Percentiles rank a stretch among this genome's conserved stretches.
Evolutionary conservation across 768 basidiomycete genomes (phyloP).

Genomic region (Suillus fuscotomentosus): DNA sequence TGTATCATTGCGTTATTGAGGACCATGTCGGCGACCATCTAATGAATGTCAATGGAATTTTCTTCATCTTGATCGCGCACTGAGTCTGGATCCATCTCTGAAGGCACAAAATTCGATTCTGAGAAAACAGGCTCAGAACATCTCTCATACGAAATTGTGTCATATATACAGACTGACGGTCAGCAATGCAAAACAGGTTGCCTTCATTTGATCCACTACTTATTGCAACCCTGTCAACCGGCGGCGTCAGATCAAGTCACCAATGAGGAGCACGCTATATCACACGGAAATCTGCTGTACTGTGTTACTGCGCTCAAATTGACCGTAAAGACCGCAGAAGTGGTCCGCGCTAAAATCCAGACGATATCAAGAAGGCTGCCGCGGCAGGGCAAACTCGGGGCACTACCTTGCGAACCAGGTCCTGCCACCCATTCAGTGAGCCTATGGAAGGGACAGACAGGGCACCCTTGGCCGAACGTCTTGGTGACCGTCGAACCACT

Average conservation of each 20-base stretch:
- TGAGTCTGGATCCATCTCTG: background rate
- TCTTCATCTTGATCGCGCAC: background rate
- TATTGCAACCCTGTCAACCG: background rate
- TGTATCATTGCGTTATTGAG: no score
- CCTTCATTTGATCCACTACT: background rate
- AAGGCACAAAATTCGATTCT: background rate
- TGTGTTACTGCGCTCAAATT: slow-evolving; percentile 77
- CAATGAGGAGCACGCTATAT: background rate
- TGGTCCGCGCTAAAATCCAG: slow-evolving; percentile 89
- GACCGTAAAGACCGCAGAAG: slow-evolving; percentile 70
- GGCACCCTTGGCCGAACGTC: slow-evolving; percentile 88
- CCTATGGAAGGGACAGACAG: slow-evolving; percentile 95
- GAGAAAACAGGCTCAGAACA: background rate
- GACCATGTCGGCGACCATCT: background rate
- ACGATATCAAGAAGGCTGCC: slow-evolving; percentile 74
- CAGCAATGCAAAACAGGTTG: background rate
- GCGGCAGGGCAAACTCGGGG: slow-evolving; percentile 54
- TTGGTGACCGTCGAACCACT: slow-evolving; percentile 53
- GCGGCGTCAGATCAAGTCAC: background rate
- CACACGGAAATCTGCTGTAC: slow-evolving; percentile 37
- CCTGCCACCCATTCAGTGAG: slow-evolving; percentile 91
- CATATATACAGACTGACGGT: background rate
- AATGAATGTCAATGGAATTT: background rate
- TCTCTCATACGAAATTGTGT: background rate
- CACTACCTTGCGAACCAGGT: slow-evolving; percentile 90